phyloP scores from a whole-genome alignment of 495 filamentous ascomycete genomes.

The Podospora anserina region DNA sequence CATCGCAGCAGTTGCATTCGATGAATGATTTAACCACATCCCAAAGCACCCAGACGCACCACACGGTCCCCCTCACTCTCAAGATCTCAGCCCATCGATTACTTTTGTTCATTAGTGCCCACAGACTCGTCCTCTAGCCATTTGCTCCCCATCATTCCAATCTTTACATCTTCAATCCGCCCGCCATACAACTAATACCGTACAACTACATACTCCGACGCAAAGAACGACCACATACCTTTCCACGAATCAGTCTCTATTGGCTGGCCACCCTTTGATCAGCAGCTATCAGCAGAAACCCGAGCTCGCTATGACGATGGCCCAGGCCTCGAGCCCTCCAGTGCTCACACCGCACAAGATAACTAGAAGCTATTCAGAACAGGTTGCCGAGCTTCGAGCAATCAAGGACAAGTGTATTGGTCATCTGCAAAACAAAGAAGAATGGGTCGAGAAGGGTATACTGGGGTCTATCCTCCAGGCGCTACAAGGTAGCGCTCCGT shows the following conservation, averaged over 20 bases:
- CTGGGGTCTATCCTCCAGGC: constrained; percentile 64
- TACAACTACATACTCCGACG: too few species aligned
- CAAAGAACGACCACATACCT: too few species aligned
- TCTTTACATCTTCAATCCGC: too few species aligned
- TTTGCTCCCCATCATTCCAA: too few species aligned
- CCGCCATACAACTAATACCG: too few species aligned
- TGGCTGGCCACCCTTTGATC: neutral
- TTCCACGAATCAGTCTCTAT: too few species aligned
- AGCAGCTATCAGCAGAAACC: neutral
- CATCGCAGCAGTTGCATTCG: neutral
- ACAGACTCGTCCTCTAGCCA: too few species aligned
- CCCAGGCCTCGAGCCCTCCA: constrained; percentile 33
- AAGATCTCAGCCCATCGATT: too few species aligned
- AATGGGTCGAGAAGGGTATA: constrained; percentile 66
- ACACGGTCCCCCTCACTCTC: too few species aligned
- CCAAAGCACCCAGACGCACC: too few species aligned
- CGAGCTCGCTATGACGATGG: constrained; percentile 25
- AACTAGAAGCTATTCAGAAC: constrained; percentile 57
- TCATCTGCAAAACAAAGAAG: constrained; percentile 80
- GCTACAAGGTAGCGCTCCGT: constrained; percentile 44
- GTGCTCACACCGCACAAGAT: constrained; percentile 61
- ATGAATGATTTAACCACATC: too few species aligned
- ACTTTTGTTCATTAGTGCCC: too few species aligned
- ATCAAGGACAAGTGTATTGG: constrained; percentile 90
- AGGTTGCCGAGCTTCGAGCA: constrained; percentile 61